Evolutionary conservation across 2,329 filamentous ascomycete genomes (phyloP), one percentile per base, ranked within the genome.

Genomic region (Corniculantispora saksenae): DNA sequence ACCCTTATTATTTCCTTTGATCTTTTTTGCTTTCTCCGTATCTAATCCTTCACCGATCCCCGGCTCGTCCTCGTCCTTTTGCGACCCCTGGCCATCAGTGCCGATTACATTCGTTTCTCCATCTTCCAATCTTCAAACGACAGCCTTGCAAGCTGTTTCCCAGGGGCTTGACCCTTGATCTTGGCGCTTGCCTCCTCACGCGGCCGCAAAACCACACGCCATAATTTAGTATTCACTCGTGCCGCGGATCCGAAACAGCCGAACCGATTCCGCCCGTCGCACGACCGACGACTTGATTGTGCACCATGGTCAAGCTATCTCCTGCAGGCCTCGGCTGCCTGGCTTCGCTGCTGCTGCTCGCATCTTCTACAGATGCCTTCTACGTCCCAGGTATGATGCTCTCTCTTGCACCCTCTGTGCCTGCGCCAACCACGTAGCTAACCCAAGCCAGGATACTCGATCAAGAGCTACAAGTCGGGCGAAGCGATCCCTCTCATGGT

Each of bases 401-500:
- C 6, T 21, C 7, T 23, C 3, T 29, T 23, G 21, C 21, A 8
- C 9, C 12, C 45, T 3, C 47, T 27, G 25, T 59, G 4, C 29
- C 23, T 29, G 19, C 27, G 53, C 29, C 51, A 68, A 29, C n/a
- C 32, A 57, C 17, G 8, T 51, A 13, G 17, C 65, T 59, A 50
- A 64, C 50, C 12, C 9, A 32, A 29, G 47, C 9, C 69, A 84
- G 93, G 93, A 70, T 95, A 91, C 84, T 96, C 93, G 7, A 88
- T 94, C 73, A 91, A 89, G 74, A 92, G 87, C 73, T 96, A 96
- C 75, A 84, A 84, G 69, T 86, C 93, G 68, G 86, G 87, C 75
- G 91, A 96, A 70, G 82, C 87, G 13, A 90, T 97, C 47, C 92
- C 93, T 1, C 83, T 97, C n/a, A 88, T 94, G 64, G 91, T 95